A percentile compares a stretch with the other conserved stretches of the same genome.
Conservation (phyloP, 805 yeast genomes). For the Cyberlindnera xylosilytica region DNA sequence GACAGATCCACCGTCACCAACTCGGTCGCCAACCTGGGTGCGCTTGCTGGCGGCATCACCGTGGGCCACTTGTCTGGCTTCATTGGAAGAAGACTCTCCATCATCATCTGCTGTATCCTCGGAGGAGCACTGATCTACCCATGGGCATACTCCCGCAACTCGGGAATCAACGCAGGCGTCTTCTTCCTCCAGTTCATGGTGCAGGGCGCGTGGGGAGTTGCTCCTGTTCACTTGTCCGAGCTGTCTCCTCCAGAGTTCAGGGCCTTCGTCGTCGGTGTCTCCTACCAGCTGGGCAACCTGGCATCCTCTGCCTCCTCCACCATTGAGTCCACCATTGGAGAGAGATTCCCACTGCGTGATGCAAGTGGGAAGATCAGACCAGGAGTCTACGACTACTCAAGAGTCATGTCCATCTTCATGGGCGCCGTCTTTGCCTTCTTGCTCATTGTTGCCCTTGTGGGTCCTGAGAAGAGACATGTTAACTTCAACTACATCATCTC, state of each 20-base stretch:
- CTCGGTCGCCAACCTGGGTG: slow-evolving; percentile 57
- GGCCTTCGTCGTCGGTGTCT: slow-evolving; percentile 59
- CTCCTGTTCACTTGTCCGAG: slow-evolving; percentile 60
- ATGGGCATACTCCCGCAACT: slow-evolving; percentile 49
- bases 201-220: slow-evolving; percentile 70
- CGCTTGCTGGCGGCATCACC: slow-evolving; percentile 51
- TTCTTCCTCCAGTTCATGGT: slow-evolving; percentile 62
- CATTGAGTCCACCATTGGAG: slow-evolving; percentile 61
- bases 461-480: slow-evolving; percentile 54
- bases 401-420: slow-evolving; percentile 64
- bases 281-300: slow-evolving; percentile 68
- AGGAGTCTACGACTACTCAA: slow-evolving; percentile 47
- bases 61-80: slow-evolving; percentile 55
- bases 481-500: slow-evolving; percentile 24
- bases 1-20: slow-evolving; percentile 53
- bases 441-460: slow-evolving; percentile 47
- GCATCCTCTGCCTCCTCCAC: slow-evolving; percentile 66
- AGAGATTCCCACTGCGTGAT: slow-evolving; percentile 43
- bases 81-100: slow-evolving; percentile 52
- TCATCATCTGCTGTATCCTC: slow-evolving; percentile 46
- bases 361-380: slow-evolving; percentile 28
- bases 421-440: slow-evolving; percentile 59
- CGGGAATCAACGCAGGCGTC: slow-evolving; percentile 56
- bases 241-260: slow-evolving; percentile 61
- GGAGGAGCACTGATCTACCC: slow-evolving; percentile 67